A percentile compares a stretch with the other conserved stretches of the same genome.
These are phyloP conservation scores for Solanum chacoense DNA, from an alignment of 305 asterid genomes.

Conservation along the genomic window DNA sequence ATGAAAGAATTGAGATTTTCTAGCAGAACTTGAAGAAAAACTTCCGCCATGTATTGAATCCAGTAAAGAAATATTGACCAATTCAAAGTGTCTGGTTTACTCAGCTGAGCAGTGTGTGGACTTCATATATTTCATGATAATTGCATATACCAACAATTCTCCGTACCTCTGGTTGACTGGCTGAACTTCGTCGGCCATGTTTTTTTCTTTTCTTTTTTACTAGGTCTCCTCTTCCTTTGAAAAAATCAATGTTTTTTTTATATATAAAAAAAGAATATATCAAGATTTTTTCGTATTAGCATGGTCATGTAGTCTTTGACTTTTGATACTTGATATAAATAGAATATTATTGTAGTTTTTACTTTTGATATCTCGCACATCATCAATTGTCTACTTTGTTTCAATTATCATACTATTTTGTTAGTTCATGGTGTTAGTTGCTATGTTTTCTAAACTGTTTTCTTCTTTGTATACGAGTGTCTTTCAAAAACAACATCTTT, in stretches of 20 bases:
- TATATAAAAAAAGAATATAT: too few relatives aligned
- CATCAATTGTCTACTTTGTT: rapidly evolving
- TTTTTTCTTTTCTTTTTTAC: neutral
- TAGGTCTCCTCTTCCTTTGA: neutral
- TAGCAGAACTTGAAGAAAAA: neutral
- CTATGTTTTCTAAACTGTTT: too few relatives aligned
- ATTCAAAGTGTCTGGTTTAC: constrained; percentile 23
- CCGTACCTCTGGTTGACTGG: neutral
- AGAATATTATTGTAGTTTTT: rapidly evolving
- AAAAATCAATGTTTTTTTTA: neutral
- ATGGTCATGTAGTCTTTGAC: neutral
- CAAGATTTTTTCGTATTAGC: too few relatives aligned
- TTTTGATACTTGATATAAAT: neutral
- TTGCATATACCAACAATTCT: neutral
- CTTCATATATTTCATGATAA: neutral
- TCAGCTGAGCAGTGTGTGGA: neutral
- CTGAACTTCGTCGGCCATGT: neutral
- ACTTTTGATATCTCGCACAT: neutral
- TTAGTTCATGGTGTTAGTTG: too few relatives aligned
- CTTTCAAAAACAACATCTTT: rapidly evolving
- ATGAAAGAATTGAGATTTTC: neutral
- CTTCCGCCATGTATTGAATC: neutral
- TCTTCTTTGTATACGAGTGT: too few relatives aligned
- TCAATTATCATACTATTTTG: rapidly evolving
- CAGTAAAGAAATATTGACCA: neutral